Base-by-base conservation (phyloP, 768 basidiomycete species). In the Coprinellus micaceus region DNA sequence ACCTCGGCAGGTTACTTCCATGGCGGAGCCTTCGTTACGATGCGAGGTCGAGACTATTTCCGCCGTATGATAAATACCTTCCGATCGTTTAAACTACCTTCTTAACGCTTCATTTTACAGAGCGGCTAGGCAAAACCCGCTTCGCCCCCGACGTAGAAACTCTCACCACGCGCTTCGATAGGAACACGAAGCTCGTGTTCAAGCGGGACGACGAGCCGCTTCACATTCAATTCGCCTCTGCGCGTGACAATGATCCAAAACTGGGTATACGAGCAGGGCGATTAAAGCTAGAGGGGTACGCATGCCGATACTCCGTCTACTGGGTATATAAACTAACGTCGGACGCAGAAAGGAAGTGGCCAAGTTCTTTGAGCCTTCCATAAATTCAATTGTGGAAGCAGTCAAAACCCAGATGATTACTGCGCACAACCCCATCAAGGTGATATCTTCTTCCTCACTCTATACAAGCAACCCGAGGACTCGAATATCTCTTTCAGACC, bases 1-100 rank as follows among this genome's bases (percentile, higher is more conserved):
- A 84, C 55, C n/a, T 37, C 47, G 0, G 17, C 11, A 81, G 79
- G 77, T 58, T 68, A 67, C 36, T 69, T 80, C 41, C 68, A 73
- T 40, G 79, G 79, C 13, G 75, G 77, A 0, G 62, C 77, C 6
- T 78, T 74, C 46, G 76, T 81, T 9, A 75, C 71, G n/a, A 67
- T 61, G 19, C 70, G 72, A 4, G 77, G 77, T 10, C 58, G 58
- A 9, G 52, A 64, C 25, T 69, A 69, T 54, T 67, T 81, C 6
- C 33, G 62, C 53, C 60, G 79, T 79, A 2, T 9, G 17, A 19
- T 7, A n/a, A n/a, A n/a, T 10, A 28, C 19, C 22, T 19, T 17
- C n/a, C 40, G 13, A 7, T 21, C 19, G 5, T 7, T 9, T 6
- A 21, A 19, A 7, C 19, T 43, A 21, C 17, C 33, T 11, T 22